A percentile compares a stretch with the other conserved stretches of the same genome.
Evolutionary conservation across 2,329 filamentous ascomycete species (phyloP).

Genomic region (Apiospora aurea): DNA sequence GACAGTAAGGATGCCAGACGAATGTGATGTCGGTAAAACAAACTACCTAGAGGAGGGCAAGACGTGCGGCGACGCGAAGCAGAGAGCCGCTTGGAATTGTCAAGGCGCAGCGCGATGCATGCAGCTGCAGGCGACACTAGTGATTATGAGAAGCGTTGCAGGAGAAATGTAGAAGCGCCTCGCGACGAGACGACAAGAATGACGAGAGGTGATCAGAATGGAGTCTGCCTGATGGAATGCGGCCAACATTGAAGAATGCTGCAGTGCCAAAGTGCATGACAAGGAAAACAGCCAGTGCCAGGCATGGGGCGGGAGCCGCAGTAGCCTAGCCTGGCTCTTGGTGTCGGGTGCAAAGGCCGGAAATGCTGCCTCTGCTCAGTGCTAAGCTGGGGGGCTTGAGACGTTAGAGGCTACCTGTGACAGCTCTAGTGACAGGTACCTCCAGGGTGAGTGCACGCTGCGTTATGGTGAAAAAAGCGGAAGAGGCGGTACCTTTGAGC

Average conservation of each 20-base stretch:
- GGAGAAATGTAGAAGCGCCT: background rate
- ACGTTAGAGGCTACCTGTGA: background rate
- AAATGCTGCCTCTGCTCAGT: slow-evolving; percentile 1
- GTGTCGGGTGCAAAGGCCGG: background rate
- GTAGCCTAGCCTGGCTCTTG: slow-evolving; percentile 6
- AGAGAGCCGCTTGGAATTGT: background rate
- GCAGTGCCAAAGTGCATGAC: background rate
- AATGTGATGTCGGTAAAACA: background rate
- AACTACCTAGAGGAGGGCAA: slow-evolving; percentile 2
- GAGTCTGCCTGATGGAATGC: slow-evolving; percentile 14
- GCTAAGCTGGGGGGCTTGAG: background rate
- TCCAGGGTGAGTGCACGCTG: background rate
- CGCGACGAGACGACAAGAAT: slow-evolving; percentile 1
- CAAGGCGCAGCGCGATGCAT: background rate
- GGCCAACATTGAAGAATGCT: background rate
- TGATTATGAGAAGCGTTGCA: background rate
- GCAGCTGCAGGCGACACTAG: background rate
- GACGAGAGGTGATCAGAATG: slow-evolving; percentile 6
- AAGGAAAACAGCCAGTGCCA: slow-evolving; percentile 14
- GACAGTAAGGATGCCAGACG: background rate
- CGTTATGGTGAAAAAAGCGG: background rate
- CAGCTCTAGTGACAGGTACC: background rate
- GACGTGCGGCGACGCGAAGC: background rate
- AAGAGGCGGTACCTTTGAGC: background rate
- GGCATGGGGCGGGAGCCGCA: slow-evolving; percentile 12